Evolutionary conservation across 805 yeast species (phyloP), one percentile per base, ranked within the genome.

Genomic region (Isabelozyma rhagii): DNA sequence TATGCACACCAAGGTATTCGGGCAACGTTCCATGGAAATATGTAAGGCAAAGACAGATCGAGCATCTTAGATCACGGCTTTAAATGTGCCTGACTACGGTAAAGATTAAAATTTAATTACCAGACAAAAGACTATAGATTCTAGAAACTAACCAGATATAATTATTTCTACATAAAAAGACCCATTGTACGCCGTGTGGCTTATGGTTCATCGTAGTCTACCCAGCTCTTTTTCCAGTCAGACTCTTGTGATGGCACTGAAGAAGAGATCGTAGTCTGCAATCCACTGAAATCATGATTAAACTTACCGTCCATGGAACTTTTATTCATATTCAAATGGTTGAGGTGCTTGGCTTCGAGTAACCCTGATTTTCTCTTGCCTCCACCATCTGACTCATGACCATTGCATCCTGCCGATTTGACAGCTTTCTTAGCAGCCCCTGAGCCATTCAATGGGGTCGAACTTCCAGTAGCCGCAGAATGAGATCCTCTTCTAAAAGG

Each of bases 401-500:
- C n/a, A 17, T 21, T 13, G 43, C 18, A 15, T 6, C 13, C 25
- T 15, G 13, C 43, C 8, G 15, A 31, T 31, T 31, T 31, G 10
- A 13, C 41, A 4, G 45, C 11, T 14, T 43, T 43, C 14, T 11
- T 25, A 14, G 39, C 13, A 13, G 28, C 45, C 17, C 44, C 44
- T 39, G 47, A 47, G 28, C 18, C n/a, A 11, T 34, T 45, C 29
- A 36, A 8, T 4, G 25, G 17, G 8, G 34, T 43, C 27, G 17
- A n/a, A 10, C 17, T 43, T 9, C 14, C 14, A 43, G 36, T 7
- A n/a, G 25, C 14, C 49, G 41, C 45, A 8, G 39, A 28, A 14
- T 66, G 70, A 4, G 84, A 78, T 0, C 81, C 78, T 61, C 91
- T 75, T 55, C 85, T 69, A 58, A 80, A 84, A n/a, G 91, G 91